Base-by-base conservation (phyloP, 1,284 basidiomycete genomes). In the Austroboletus novae-zelandiae region DNA sequence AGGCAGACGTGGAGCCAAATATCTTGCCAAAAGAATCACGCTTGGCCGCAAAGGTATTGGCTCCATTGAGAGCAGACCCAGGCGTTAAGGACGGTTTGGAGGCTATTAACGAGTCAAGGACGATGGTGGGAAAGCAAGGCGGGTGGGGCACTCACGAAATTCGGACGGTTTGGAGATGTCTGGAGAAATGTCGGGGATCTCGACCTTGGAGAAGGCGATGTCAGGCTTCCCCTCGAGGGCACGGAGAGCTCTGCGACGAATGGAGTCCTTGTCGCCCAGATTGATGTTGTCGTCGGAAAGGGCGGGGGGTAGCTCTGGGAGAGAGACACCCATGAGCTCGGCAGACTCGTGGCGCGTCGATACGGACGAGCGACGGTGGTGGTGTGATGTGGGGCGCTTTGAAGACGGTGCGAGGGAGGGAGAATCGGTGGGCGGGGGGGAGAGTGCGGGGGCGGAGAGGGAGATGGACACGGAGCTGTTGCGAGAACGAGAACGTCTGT, bases 331-430 rank as follows among this genome's bases (percentile, higher is more conserved):
- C 89, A 91, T 91, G 62, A 91, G 74, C 58, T 91, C 89, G 8
- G 86, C 87, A 13, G 88, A 91, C 69, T 91, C 89, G 54, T 76
- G 79, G 54, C 89, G 83, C 32, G 89, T 91, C 4, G 89, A 91
- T 25, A 91, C 86, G n/a, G 89, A 91, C 3, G 89, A 91, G 40
- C 83, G 80, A 45, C 89, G 84, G 29, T 80, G 79, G 59, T 91
- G 89, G 60, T 91, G 88, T 1, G 88, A 91, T 57, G 77, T 79
- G 31, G 66, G 67, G 47, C 86, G 85, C 60, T 86, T 85, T 31
- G 78, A 61, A 29, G 74, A 65, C 43, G 55, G 64, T n/a, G 45
- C 46, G 42, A 66, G 55, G 52, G 61, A 53, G 53, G 65, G 44
- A 52, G 65, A 56, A 50, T 79, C 74, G 55, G 66, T 62, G 10